Evolutionary conservation across 768 basidiomycete genomes (phyloP).

Genomic region (Gloeophyllum trabeum): DNA sequence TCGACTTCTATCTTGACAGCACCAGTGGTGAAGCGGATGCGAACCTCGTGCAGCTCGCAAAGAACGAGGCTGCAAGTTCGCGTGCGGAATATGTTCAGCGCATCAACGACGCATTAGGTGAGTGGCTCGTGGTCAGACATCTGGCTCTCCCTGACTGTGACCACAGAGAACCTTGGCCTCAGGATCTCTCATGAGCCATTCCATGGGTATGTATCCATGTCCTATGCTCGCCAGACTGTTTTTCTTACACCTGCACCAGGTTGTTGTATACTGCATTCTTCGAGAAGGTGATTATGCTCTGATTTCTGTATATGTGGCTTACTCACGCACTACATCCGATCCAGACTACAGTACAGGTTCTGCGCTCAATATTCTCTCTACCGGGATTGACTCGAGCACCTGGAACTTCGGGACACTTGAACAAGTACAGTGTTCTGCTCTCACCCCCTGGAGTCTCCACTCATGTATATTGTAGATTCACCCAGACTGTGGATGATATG

Average conservation of each 20-base stretch:
- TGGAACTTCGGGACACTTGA: conserved; percentile 5
- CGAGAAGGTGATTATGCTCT: conserved; percentile 1
- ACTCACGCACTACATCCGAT: background rate
- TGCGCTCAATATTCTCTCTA: conserved; percentile 4
- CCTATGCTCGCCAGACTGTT: background rate
- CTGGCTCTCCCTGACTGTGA: too few relatives aligned
- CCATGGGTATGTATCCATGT: background rate
- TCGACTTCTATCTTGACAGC: conserved; percentile 14
- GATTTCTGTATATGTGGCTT: background rate
- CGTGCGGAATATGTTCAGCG: background rate
- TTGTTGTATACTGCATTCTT: conserved; percentile 1
- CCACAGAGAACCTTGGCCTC: conserved; percentile 1
- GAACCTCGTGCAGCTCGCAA: conserved; percentile 4
- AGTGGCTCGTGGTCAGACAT: background rate
- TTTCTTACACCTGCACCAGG: background rate
- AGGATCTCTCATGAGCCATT: background rate
- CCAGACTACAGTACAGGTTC: conserved; percentile 5
- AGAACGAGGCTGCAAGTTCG: background rate
- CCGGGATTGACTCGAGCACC: conserved; percentile 2
- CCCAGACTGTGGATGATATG: background rate
- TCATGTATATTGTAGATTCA: background rate
- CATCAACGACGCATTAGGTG: conserved; percentile 8
- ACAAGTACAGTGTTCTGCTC: conserved; percentile 5
- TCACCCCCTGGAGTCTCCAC: background rate
- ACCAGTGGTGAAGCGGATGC: conserved; percentile 6